Percentiles rank a stretch among this genome's conserved stretches.
Evolutionary conservation across 164 flowering plant genomes (phyloP).

Genomic region (Annona cherimola): DNA sequence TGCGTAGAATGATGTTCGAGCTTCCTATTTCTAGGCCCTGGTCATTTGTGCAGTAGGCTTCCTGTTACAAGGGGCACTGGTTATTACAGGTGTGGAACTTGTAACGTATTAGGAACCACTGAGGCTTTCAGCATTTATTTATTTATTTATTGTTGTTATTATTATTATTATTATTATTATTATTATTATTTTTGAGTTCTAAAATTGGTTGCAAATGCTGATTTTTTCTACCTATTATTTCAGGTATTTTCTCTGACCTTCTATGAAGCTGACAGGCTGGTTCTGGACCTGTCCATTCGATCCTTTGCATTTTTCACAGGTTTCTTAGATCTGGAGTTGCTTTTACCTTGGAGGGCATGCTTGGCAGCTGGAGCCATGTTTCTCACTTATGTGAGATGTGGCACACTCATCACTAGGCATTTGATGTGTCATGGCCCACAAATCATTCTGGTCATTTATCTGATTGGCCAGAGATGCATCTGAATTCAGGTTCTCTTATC

Average conservation of each 20-base stretch:
- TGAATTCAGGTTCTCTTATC: neutral
- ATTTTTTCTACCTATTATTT: conserved; percentile 55
- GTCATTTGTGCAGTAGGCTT: neutral
- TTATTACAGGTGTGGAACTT: neutral
- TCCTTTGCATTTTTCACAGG: conserved; percentile 72
- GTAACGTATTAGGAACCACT: neutral
- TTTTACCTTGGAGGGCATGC: conserved; percentile 17
- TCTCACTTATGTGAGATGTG: neutral
- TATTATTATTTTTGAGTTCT: too few relatives aligned
- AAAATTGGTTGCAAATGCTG: conserved; percentile 17
- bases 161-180: neutral
- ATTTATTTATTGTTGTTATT: neutral
- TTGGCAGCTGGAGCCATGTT: conserved; percentile 13
- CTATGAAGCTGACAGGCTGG: conserved; percentile 88
- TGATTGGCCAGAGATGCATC: neutral
- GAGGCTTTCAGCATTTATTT: neutral
- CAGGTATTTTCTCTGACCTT: conserved; percentile 99
- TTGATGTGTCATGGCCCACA: neutral
- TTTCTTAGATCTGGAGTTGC: conserved; percentile 22
- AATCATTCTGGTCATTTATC: neutral
- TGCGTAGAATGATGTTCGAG: neutral
- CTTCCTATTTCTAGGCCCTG: neutral
- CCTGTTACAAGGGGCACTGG: neutral
- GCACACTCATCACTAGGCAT: neutral
- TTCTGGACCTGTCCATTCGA: conserved; percentile 53